A percentile compares a stretch with the other conserved stretches of the same genome.
phyloP scores from a whole-genome alignment of 345 rosid species.

The Sisymbrium irio region DNA sequence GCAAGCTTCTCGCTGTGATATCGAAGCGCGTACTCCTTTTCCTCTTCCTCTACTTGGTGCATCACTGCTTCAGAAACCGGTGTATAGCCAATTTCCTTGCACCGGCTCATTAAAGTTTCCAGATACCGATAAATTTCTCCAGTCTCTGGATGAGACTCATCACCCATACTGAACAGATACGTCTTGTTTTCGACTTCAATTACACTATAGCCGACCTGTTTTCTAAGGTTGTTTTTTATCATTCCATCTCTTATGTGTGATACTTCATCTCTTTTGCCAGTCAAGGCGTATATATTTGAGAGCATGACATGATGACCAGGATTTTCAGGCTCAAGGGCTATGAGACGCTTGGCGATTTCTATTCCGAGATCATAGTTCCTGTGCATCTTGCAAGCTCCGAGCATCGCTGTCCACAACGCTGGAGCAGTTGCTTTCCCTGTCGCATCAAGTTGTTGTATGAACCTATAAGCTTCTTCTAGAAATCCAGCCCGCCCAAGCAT shows the following conservation, averaged over 20 bases:
- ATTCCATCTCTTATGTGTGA: slow-evolving; percentile 61
- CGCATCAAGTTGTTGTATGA: slow-evolving; percentile 43
- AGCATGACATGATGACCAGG: slow-evolving; percentile 90
- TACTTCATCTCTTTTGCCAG: slow-evolving; percentile 68
- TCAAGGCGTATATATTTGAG: slow-evolving; percentile 75
- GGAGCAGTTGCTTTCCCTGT: slow-evolving; percentile 46
- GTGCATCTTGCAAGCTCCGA: slow-evolving; percentile 96
- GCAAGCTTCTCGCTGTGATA: slow-evolving; percentile 90
- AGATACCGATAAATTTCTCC: slow-evolving; percentile 49
- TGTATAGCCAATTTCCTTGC: slow-evolving; percentile 65
- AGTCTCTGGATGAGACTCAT: slow-evolving; percentile 61
- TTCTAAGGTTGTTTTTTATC: slow-evolving; percentile 56
- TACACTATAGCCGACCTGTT: slow-evolving; percentile 76
- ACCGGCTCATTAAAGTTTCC: slow-evolving; percentile 61
- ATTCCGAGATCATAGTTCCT: slow-evolving; percentile 73
- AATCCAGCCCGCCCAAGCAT: slow-evolving; percentile 86
- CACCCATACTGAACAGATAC: slow-evolving; percentile 74
- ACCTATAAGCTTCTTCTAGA: slow-evolving; percentile 57
- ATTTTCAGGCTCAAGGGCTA: slow-evolving; percentile 69
- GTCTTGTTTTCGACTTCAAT: slow-evolving; percentile 53
- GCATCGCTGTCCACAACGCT: slow-evolving; percentile 90
- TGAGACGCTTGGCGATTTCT: slow-evolving; percentile 65
- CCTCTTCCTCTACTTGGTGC: slow-evolving; percentile 89
- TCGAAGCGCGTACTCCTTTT: slow-evolving; percentile 69
- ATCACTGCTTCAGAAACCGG: slow-evolving; percentile 55